These are phyloP conservation scores for Xerocomellus intermedius DNA, from an alignment of 768 basidiomycete genomes.

Conservation along the genomic window DNA sequence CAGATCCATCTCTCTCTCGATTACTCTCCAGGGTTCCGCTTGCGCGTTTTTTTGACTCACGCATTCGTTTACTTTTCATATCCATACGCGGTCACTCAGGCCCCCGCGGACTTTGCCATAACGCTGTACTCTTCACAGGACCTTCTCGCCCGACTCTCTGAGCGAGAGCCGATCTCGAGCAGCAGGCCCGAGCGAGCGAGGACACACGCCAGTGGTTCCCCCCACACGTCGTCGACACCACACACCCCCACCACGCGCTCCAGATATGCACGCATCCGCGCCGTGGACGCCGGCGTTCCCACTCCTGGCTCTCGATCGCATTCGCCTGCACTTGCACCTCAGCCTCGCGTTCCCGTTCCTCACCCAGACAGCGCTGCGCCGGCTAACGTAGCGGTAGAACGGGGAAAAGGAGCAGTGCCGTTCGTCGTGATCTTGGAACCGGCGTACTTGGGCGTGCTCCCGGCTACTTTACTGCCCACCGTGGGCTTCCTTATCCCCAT, in stretches of 20 bases:
- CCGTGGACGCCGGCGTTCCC: constrained; percentile 51
- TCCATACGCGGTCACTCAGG: constrained; percentile 26
- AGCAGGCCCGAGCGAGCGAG: neutral
- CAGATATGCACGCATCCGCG: constrained; percentile 58
- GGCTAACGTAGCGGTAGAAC: neutral
- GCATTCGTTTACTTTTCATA: neutral
- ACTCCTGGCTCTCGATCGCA: constrained; percentile 32
- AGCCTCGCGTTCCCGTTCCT: neutral
- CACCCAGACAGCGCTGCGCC: constrained; percentile 5
- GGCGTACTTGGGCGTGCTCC: constrained; percentile 55
- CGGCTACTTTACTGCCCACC: constrained; percentile 46
- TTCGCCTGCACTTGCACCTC: neutral
- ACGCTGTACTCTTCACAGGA: constrained; percentile 37
- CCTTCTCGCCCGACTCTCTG: constrained; percentile 19
- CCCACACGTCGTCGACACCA: constrained; percentile 4
- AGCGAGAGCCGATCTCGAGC: neutral
- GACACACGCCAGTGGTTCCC: constrained; percentile 6
- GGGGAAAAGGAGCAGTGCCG: constrained; percentile 33
- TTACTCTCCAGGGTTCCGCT: neutral
- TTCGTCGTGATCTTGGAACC: constrained; percentile 60
- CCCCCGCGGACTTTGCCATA: constrained; percentile 45
- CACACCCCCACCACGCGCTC: constrained; percentile 33
- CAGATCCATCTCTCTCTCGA: neutral
- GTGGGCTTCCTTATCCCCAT: constrained; percentile 30
- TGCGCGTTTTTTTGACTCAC: neutral